Conservation (phyloP, 1,284 basidiomycete genomes). For the Ceratobasidium sp. region DNA sequence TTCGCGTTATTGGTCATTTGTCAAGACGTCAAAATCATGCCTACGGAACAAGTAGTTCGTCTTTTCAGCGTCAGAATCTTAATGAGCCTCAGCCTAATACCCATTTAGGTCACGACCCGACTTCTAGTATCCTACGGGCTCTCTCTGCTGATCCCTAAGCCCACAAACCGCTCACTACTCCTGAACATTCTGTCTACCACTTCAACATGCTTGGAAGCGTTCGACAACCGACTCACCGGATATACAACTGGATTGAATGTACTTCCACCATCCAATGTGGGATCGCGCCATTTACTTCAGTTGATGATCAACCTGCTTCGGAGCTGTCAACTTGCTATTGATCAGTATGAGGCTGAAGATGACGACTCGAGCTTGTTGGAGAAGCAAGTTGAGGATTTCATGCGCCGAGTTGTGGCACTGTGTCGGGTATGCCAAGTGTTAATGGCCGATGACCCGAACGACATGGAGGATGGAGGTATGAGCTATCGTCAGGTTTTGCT, state of each 20-base stretch:
- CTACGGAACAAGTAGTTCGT: conserved; percentile 37
- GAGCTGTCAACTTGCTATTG: conserved; percentile 65
- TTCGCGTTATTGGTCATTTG: conserved; percentile 57
- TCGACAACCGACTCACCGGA: conserved; percentile 53
- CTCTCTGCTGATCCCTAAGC: conserved; percentile 51
- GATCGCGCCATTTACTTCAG: conserved; percentile 54
- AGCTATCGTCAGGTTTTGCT: not conserved
- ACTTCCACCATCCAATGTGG: conserved; percentile 46
- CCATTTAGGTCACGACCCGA: conserved; percentile 59
- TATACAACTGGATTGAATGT: conserved; percentile 55
- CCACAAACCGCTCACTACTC: conserved; percentile 50
- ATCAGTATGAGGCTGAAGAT: conserved; percentile 57
- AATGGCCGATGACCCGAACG: conserved; percentile 12
- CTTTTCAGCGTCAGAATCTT: conserved; percentile 22
- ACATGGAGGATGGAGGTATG: conserved; percentile 25
- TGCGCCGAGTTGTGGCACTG: conserved; percentile 55
- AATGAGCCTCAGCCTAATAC: conserved; percentile 36
- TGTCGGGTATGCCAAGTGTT: conserved; percentile 53
- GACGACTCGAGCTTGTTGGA: conserved; percentile 42
- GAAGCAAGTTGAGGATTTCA: conserved; percentile 47
- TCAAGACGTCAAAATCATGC: conserved; percentile 51
- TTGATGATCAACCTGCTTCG: conserved; percentile 59
- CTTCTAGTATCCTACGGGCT: conserved; percentile 59
- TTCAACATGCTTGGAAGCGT: conserved; percentile 51
- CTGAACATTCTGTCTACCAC: conserved; percentile 52